Conservation (phyloP, 345 rosid genomes). For the Boechera stricta region DNA sequence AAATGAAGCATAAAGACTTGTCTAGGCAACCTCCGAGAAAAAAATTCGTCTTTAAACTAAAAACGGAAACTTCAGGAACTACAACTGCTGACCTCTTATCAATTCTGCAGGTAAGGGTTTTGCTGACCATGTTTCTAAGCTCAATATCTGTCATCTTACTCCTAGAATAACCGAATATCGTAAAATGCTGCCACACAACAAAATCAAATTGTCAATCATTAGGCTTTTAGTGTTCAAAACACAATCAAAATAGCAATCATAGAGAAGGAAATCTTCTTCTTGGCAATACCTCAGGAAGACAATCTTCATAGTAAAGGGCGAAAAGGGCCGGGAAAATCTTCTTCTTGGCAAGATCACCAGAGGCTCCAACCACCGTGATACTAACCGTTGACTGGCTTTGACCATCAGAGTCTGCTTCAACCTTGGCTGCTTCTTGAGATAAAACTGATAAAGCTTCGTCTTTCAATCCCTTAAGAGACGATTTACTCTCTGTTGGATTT, state of each 20-base stretch:
- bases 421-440: constrained; percentile 52
- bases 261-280: background rate
- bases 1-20: background rate
- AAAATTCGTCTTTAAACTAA: background rate
- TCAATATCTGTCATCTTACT: constrained; percentile 97
- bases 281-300: constrained; percentile 80
- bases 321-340: constrained; percentile 99
- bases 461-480: constrained; percentile 54
- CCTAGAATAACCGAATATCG: constrained; percentile 91
- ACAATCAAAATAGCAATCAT: constrained; percentile 7
- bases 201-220: constrained; percentile 17
- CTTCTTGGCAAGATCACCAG: constrained; percentile 99
- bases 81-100: constrained; percentile 72
- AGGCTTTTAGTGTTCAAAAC: background rate
- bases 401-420: constrained; percentile 52
- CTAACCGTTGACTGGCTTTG: constrained; percentile 74
- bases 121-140: constrained; percentile 93
- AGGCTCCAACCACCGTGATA: constrained; percentile 95
- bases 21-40: background rate
- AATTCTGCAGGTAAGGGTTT: constrained; percentile 93
- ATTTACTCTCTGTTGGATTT: constrained; percentile 49
- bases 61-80: background rate
- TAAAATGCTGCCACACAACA: constrained; percentile 74
- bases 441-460: constrained; percentile 52
- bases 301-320: constrained; percentile 93